Base-by-base conservation (phyloP, 1,139 yeast genomes). In the Sporopachydermia cereana region DNA sequence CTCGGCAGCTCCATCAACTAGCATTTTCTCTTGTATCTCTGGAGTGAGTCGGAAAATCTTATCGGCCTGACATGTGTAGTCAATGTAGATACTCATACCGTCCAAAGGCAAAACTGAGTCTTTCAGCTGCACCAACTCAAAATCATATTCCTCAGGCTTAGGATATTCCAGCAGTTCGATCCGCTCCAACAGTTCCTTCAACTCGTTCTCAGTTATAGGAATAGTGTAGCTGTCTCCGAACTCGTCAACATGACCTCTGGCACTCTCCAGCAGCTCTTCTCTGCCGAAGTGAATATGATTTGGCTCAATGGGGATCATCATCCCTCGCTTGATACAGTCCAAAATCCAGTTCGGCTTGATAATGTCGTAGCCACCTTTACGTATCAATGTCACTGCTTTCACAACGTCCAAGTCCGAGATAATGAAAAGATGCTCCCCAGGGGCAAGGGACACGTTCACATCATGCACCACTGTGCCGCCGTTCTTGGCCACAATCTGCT, bases 331-430 rank as follows among this genome's bases (percentile, higher is more conserved):
- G 2, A 84, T 63, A 53, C 94, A 77, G 51, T 84, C 88, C 42
- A 76, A 64, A 4, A 86, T 59, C 95, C 96, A 91, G 18, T 61
- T 60, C 1, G 94, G 89, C 46, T 63, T 69, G 4, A 86, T 57
- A 1, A 89, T 67, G 54, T 81, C 85, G 51, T 68, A 72, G 0
- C 45, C 44, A 1, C 79, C 80, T 30, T 67, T 57, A 3, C 66
- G 59, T 2, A 67, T 55, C 44, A 77, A 60, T 0, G 66, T 62
- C 7, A 61, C 58, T 4, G 78, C 74, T 39, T 68, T 71, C 1
- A 72, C 65, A 0, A 82, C 70, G 14, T 59, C 47, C 41, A 63
- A 69, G 47, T 77, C 81, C 16, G 83, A 73, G 17, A 84, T 57
- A 22, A 62, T 64, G 25, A 66, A 56, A 14, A 53, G 59, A 45